Evolutionary conservation across 805 yeast genomes (phyloP).

Genomic region (Kluyveromyces siamensis): DNA sequence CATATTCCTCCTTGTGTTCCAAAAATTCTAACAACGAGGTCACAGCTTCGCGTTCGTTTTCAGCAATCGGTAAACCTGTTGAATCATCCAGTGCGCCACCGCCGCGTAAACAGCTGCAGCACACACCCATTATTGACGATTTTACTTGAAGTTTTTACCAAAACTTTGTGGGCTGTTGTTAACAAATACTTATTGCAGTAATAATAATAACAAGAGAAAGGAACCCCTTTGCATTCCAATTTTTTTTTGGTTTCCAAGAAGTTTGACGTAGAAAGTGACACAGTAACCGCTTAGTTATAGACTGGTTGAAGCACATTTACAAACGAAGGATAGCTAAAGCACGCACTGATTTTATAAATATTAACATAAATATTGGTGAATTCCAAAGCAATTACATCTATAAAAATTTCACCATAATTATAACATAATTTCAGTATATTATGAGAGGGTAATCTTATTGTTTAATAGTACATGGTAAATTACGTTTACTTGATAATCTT

Average conservation of each 20-base stretch:
- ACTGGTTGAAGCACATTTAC: too few species aligned
- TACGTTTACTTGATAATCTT: too few species aligned
- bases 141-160: neutral
- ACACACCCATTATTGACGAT: conserved; percentile 36
- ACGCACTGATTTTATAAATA: too few species aligned
- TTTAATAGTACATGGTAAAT: too few species aligned
- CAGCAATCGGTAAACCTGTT: conserved; percentile 74
- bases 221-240: neutral
- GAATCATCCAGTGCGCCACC: conserved; percentile 31
- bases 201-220: neutral
- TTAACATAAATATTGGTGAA: too few species aligned
- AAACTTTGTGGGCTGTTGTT: neutral
- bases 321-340: too few species aligned
- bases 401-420: too few species aligned
- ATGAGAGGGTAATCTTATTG: too few species aligned
- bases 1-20: conserved; percentile 67
- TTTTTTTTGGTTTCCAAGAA: neutral
- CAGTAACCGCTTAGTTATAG: neutral
- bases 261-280: neutral
- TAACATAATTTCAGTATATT: too few species aligned
- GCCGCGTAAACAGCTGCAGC: conserved; percentile 38
- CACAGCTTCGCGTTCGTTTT: conserved; percentile 94
- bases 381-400: too few species aligned
- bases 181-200: too few species aligned
- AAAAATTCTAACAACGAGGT: conserved; percentile 79